Conservation (phyloP, 2,329 filamentous ascomycete species). For the Sporothrix brunneoviolacea region DNA sequence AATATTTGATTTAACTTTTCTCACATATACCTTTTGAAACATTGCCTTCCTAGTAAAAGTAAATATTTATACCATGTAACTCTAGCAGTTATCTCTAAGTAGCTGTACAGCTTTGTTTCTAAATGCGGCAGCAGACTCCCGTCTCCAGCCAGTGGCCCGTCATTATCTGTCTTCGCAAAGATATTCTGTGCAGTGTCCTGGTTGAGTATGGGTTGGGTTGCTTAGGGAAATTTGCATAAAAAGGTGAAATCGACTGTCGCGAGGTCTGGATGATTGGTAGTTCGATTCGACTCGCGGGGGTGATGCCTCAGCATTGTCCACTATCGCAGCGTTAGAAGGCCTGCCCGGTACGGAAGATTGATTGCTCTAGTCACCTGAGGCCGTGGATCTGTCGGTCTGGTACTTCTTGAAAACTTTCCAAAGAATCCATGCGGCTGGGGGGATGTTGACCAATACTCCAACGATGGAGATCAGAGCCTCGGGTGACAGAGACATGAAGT, state of each 20-base stretch:
- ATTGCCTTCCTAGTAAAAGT: too few species aligned
- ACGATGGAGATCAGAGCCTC: conserved; percentile 1
- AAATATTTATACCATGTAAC: too few species aligned
- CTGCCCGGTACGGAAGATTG: neutral
- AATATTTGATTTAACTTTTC: too few species aligned
- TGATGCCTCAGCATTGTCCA: neutral
- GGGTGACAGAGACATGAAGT: neutral
- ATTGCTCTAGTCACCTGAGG: neutral
- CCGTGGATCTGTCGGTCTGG: neutral
- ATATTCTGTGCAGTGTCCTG: too few species aligned
- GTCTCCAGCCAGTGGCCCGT: too few species aligned
- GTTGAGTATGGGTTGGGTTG: too few species aligned
- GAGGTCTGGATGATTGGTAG: neutral
- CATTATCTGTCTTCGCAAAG: too few species aligned
- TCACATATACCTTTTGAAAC: too few species aligned
- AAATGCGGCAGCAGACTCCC: too few species aligned
- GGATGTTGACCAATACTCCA: neutral
- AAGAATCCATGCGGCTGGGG: neutral
- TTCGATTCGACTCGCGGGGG: neutral
- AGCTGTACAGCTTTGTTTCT: too few species aligned
- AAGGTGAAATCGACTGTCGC: neutral
- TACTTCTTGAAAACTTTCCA: neutral
- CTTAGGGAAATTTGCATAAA: neutral
- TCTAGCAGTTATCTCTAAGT: too few species aligned
- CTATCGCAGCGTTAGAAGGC: neutral